Conservation (phyloP, 2,329 filamentous ascomycete genomes). For the Parasarocladium wereldwijsianum region DNA sequence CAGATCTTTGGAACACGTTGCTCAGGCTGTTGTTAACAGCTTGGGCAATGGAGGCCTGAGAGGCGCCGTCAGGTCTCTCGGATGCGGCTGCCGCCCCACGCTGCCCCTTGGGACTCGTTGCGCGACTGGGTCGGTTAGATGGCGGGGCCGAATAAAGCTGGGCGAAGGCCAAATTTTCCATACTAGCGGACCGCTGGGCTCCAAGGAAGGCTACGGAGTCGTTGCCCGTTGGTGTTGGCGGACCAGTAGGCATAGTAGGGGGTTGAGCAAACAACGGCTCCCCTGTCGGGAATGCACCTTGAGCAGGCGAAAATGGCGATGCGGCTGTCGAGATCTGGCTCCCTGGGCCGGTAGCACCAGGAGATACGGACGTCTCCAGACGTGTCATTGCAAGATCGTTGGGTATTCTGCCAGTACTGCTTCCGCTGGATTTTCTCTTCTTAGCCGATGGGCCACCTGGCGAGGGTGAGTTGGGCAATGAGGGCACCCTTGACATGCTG, state of each 20-base stretch:
- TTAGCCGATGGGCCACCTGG: constrained; percentile 55
- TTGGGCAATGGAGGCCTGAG: constrained; percentile 29
- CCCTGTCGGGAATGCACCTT: constrained; percentile 25
- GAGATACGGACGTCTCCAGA: constrained; percentile 40
- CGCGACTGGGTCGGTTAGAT: constrained; percentile 61
- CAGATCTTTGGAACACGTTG: constrained; percentile 34
- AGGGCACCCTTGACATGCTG: constrained; percentile 29
- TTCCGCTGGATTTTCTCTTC: constrained; percentile 66
- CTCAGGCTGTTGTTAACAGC: constrained; percentile 31
- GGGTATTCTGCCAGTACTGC: constrained; percentile 57
- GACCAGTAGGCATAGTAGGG: constrained; percentile 36
- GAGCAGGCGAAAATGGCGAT: constrained; percentile 38
- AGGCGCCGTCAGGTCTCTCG: too few species aligned
- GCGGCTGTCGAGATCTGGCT: constrained; percentile 25
- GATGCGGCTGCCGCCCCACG: constrained; percentile 29
- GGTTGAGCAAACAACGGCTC: constrained; percentile 31
- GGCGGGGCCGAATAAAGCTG: constrained; percentile 57
- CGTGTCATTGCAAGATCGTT: constrained; percentile 69
- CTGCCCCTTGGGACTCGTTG: constrained; percentile 52
- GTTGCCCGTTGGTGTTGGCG: constrained; percentile 51
- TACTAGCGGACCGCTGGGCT: constrained; percentile 42
- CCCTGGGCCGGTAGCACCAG: constrained; percentile 12
- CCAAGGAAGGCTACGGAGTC: constrained; percentile 41
- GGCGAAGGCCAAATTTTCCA: constrained; percentile 50
- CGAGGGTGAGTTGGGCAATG: constrained; percentile 59